phyloP scores from a whole-genome alignment of 768 basidiomycete species.

The Collybia sordida region DNA sequence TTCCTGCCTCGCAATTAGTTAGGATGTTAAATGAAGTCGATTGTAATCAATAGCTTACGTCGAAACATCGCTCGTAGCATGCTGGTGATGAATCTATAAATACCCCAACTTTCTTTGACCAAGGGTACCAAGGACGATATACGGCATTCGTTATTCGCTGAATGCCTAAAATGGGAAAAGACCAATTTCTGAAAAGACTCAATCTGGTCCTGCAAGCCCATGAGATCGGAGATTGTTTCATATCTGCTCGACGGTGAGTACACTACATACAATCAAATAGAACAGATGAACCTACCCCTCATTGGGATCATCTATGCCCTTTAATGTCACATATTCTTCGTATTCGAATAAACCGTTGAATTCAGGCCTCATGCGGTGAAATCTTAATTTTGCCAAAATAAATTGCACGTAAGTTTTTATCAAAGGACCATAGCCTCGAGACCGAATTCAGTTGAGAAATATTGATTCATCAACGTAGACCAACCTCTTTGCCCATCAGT shows the following conservation, averaged over 20 bases:
- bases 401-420: slow-evolving; percentile 97
- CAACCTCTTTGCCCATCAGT: slow-evolving; percentile 74
- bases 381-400: slow-evolving; percentile 91
- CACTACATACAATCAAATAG: not conserved
- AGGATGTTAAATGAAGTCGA: slow-evolving; percentile 4
- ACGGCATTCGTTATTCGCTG: slow-evolving; percentile 94
- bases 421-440: slow-evolving; percentile 82
- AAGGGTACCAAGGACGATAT: slow-evolving; percentile 95
- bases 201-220: slow-evolving; percentile 98
- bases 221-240: slow-evolving; percentile 96
- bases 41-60: slow-evolving; percentile 44
- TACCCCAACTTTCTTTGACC: slow-evolving; percentile 99
- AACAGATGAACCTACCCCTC: slow-evolving; percentile 73
- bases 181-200: slow-evolving; percentile 98
- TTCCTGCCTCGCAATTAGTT: slow-evolving; percentile 49
- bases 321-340: slow-evolving; percentile 95
- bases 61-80: slow-evolving; percentile 98
- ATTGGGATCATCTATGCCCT: slow-evolving; percentile 98
- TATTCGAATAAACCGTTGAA: slow-evolving; percentile 99
- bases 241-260: slow-evolving; percentile 54
- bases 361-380: slow-evolving; percentile 93
- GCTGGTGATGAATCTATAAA: slow-evolving; percentile 97
- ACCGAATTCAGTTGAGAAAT: slow-evolving; percentile 4
- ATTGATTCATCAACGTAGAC: not conserved
- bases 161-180: slow-evolving; percentile 90